Percentiles rank a stretch among this genome's conserved stretches.
Conservation (phyloP, 1,284 basidiomycete species). For the Ceratobasidium sp. region DNA sequence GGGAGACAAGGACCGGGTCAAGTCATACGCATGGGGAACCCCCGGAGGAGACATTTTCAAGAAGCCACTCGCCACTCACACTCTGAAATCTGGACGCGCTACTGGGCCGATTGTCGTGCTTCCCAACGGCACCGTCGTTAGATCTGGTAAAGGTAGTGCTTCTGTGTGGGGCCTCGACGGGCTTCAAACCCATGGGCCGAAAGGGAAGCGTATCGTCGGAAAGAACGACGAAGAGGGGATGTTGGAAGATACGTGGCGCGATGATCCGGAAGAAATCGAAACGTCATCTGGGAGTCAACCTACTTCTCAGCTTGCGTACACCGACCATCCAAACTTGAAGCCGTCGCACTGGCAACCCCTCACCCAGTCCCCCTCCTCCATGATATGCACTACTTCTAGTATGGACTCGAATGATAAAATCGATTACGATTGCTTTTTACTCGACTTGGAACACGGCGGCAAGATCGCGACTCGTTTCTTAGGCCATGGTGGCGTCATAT, state of each 20-base stretch:
- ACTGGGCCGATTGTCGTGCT: slow-evolving; percentile 13
- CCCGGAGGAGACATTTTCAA: slow-evolving; percentile 1
- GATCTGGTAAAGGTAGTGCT: slow-evolving; percentile 19
- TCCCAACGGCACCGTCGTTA: slow-evolving; percentile 23
- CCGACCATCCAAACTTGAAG: neutral
- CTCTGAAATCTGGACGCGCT: neutral
- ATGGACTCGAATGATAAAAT: neutral
- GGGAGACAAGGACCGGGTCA: slow-evolving; percentile 13
- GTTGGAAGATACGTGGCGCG: neutral
- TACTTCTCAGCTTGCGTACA: neutral
- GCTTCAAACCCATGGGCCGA: slow-evolving; percentile 27
- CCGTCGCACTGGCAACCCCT: neutral
- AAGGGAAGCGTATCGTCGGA: neutral
- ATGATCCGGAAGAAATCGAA: slow-evolving; percentile 30
- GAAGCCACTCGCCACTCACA: slow-evolving; percentile 18
- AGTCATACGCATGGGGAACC: slow-evolving; percentile 17
- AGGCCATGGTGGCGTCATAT: slow-evolving; percentile 10
- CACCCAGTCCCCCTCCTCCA: neutral
- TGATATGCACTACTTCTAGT: neutral
- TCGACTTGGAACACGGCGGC: slow-evolving; percentile 14
- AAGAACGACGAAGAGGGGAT: neutral
- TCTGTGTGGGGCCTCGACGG: slow-evolving; percentile 16
- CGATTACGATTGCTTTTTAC: neutral
- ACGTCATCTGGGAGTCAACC: neutral
- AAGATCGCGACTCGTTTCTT: slow-evolving; percentile 1